Base-by-base conservation (phyloP, 2,329 filamentous ascomycete species). In the Dothistroma septosporum region DNA sequence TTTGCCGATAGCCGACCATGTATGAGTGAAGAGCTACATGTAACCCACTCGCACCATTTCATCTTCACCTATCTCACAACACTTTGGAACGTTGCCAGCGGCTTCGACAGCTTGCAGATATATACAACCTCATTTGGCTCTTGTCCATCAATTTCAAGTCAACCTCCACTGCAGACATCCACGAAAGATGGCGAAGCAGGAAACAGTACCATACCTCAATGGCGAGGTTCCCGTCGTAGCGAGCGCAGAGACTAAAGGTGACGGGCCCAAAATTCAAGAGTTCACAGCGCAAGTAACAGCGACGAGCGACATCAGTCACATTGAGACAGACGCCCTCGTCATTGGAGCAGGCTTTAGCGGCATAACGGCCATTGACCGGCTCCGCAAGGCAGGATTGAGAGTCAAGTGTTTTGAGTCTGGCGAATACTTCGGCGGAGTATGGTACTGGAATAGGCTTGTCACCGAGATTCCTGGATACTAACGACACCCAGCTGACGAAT, bases 271-370 rank as follows among this genome's bases (percentile, higher is more conserved):
- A 31, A 53, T 61, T 1, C 48, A 60, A 21, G 63, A 65, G 24
- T 60, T 57, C 41, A 63, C 61, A n/a, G 44, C 16, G n/a, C 22
- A 50, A n/a, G 35, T 41, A 10, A 31, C 47, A 1, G 54, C 55
- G 10, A 53, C 56, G 11, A 46, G 59, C 37, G 57, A 12, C 16
- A 53, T 53, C 50, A 53, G 31, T 31, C 8, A 61, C 31, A 60
- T 66, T 16, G 41, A 68, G 14, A 60, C 65, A 33, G 69, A 72
- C 53, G 69, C 63, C 3, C 41, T 71, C 6, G 64, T 71, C 10
- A 73, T 79, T 2, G 77, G 76, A 19, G 76, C 76, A 46, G 76
- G 77, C 0, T 78, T 78, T 58, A 73, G 74, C 16, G 76, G 77
- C 19, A 70, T 78, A 7, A 78, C 76, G 28, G 61, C 76, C 28